Percentiles rank a stretch among this genome's conserved stretches.
Conservation (phyloP, 2,329 filamentous ascomycete genomes). For the Fusarium aywerte region DNA sequence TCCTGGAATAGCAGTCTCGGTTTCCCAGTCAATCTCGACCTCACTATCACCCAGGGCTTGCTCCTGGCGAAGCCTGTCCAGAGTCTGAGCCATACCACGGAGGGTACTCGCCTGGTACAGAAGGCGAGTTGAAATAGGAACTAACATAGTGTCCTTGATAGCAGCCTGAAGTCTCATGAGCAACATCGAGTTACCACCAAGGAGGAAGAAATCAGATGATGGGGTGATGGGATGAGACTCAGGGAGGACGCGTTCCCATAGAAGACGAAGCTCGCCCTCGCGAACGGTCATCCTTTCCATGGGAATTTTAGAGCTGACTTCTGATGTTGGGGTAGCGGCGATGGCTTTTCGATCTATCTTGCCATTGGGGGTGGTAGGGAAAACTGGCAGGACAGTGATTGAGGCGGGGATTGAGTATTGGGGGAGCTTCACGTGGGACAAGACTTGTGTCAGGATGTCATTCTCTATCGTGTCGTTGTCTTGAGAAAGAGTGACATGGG, state of each 20-base stretch:
- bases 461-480: neutral
- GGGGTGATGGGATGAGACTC: neutral
- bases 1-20: neutral
- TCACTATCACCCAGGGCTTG: neutral
- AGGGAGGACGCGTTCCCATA: neutral
- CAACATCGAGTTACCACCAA: constrained; percentile 3
- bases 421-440: neutral
- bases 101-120: neutral
- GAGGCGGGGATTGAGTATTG: constrained; percentile 2
- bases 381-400: neutral
- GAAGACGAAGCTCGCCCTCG: neutral
- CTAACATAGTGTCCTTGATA: neutral
- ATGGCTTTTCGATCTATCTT: constrained; percentile 1
- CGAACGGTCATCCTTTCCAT: neutral
- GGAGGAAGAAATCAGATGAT: constrained; percentile 7
- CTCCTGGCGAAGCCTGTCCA: neutral
- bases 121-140: neutral
- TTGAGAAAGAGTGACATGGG: neutral
- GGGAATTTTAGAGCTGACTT: fast-evolving
- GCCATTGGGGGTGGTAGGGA: neutral
- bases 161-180: constrained; percentile 13
- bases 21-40: neutral
- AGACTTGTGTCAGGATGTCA: neutral
- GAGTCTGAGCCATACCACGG: neutral
- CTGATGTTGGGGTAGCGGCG: neutral